Percentiles rank a stretch among this genome's conserved stretches.
phyloP scores from a whole-genome alignment of 2,329 filamentous ascomycete genomes.

The Sclerotinia glacialis region DNA sequence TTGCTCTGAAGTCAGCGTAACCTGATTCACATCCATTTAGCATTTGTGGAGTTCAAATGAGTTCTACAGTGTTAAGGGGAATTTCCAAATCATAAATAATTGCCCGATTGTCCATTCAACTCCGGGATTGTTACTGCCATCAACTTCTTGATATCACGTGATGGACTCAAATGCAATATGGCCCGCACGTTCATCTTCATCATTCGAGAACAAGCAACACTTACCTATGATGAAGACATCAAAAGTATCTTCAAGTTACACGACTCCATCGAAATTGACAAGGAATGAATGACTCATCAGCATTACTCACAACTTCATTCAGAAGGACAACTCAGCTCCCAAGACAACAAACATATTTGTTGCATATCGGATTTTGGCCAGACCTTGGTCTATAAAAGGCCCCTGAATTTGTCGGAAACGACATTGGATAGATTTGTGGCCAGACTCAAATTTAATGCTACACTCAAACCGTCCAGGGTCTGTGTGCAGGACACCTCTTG shows the following conservation, averaged over 20 bases:
- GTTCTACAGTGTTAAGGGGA: accelerated
- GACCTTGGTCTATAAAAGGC: background rate
- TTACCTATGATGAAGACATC: background rate
- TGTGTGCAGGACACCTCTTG: background rate
- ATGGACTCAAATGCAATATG: background rate
- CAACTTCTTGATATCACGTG: background rate
- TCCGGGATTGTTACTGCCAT: background rate
- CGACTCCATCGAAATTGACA: background rate
- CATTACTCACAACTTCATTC: background rate
- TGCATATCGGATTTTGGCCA: slow-evolving; percentile 5
- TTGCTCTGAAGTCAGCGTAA: background rate
- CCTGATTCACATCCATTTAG: too few species aligned
- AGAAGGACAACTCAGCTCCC: background rate
- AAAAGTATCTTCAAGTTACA: background rate
- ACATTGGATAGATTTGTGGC: background rate
- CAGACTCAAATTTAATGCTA: background rate
- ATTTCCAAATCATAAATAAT: background rate
- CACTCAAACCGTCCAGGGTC: background rate
- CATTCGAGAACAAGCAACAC: background rate
- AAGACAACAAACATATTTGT: background rate
- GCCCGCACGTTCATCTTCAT: background rate
- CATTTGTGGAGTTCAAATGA: background rate
- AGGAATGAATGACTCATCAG: too few species aligned
- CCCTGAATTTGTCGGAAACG: background rate
- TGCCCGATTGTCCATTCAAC: background rate